Evolutionary conservation across 441 rosid genomes (phyloP).

Genomic region (Melastoma candidum): DNA sequence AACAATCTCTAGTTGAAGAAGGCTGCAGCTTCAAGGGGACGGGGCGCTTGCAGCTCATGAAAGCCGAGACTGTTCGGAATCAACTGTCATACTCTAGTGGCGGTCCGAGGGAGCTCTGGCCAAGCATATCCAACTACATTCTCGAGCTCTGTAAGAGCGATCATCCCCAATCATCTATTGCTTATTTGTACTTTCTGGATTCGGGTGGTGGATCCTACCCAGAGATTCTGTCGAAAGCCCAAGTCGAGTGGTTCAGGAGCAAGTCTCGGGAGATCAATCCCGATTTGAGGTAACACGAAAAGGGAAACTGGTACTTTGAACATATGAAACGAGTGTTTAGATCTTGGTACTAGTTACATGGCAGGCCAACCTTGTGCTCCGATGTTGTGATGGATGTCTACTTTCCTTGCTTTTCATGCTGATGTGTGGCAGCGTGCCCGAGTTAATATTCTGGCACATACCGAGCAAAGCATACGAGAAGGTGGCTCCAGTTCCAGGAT

Average conservation of each 20-base stretch:
- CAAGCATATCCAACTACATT: constrained; percentile 70
- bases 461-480: constrained; percentile 67
- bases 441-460: constrained; percentile 86
- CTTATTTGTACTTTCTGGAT: constrained; percentile 68
- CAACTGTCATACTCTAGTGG: constrained; percentile 33
- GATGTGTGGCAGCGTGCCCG: constrained; percentile 47
- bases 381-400: too few species aligned
- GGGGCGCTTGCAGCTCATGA: constrained; percentile 45
- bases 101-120: constrained; percentile 70
- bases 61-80: constrained; percentile 35
- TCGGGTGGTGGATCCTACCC: constrained; percentile 93
- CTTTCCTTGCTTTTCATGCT: too few species aligned
- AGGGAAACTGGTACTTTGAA: neutral
- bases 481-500: constrained; percentile 66
- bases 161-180: constrained; percentile 24
- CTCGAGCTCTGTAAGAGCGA: constrained; percentile 32
- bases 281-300: constrained; percentile 37
- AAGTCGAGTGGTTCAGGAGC: constrained; percentile 61
- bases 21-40: constrained; percentile 52
- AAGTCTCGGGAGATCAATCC: constrained; percentile 54
- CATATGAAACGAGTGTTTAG: too few species aligned
- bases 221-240: constrained; percentile 56
- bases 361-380: too few species aligned
- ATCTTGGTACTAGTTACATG: too few species aligned
- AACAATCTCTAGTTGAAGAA: constrained; percentile 18